Percentiles rank a stretch among this genome's conserved stretches.
Evolutionary conservation across 164 flowering plant genomes (phyloP).

Genomic region (Berberis thunbergii): DNA sequence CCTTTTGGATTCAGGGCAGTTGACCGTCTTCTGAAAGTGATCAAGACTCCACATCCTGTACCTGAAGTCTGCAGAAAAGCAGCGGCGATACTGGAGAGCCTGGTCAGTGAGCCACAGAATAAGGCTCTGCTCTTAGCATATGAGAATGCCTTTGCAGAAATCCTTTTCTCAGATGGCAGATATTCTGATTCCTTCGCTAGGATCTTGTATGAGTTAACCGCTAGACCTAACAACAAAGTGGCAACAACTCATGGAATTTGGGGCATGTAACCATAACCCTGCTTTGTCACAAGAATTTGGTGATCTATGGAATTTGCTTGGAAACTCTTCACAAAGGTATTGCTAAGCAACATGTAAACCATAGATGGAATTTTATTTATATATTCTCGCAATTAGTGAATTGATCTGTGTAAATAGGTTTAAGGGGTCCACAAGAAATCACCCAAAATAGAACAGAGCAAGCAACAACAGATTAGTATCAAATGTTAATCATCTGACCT

Average conservation of each 20-base stretch:
- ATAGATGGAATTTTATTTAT: no score
- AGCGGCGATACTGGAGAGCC: slow-evolving; percentile 76
- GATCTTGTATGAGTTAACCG: slow-evolving; percentile 78
- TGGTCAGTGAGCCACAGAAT: slow-evolving; percentile 88
- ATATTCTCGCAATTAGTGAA: no score
- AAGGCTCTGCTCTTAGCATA: slow-evolving; percentile 60
- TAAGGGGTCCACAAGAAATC: no score
- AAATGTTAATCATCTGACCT: no score
- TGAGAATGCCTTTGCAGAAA: slow-evolving; percentile 88
- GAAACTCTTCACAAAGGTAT: background rate
- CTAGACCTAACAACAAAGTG: slow-evolving; percentile 69
- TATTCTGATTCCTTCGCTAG: slow-evolving; percentile 87
- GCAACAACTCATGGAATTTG: slow-evolving; percentile 74
- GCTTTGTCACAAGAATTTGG: background rate
- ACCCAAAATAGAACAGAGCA: no score
- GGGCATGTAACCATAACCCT: slow-evolving; percentile 56
- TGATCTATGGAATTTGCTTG: background rate
- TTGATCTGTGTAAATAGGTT: no score
- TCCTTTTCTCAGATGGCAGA: slow-evolving; percentile 66
- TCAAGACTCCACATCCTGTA: slow-evolving; percentile 78
- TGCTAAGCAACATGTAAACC: no score
- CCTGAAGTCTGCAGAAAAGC: slow-evolving; percentile 95
- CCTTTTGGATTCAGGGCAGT: slow-evolving; percentile 56
- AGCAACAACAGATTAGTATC: no score
- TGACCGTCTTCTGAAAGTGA: slow-evolving; percentile 73